Evolutionary conservation across 352 stramenopile genomes (phyloP), one percentile per base, ranked within the genome.

Genomic region (Pythium monospermum): DNA sequence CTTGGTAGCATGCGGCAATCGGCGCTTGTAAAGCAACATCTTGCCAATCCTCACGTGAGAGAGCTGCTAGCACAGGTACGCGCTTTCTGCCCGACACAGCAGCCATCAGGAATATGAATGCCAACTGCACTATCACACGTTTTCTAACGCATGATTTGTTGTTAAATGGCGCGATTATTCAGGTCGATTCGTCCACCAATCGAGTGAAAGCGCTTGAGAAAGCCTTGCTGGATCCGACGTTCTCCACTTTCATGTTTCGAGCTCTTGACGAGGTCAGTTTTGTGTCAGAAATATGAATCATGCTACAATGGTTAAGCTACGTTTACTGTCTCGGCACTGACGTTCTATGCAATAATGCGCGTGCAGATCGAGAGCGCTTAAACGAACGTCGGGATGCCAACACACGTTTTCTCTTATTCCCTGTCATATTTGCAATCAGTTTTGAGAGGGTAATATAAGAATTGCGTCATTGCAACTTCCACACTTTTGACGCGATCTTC

Each of bases 181-280:
- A 93, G 83, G 79, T 93, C 49, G 74, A 91, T 39, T 65, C 57
- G 4, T 82, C 72, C 44, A 52, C 57, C 21, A 58, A 91, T 40
- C 77, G 82, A 39, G 75, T 86, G 59, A 87, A 87, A 44, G 66
- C 77, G 23, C 60, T 93, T 33, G 77, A 93, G 65, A 90, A 85
- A 51, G 80, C 83, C 30, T 61, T 93, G 35, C 60, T 89, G 11
- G 69, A 90, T 47, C 68, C 71, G 0, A 58, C 57, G 6, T 93
- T 93, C 48, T 73, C 83, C 30, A 77, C 62, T 49, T 90, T 93
- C 58, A 87, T 93, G 68, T 89, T 85, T 57, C 59, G 80, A 44
- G 59, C 79, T 11, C 63, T 93, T 26, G 80, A 93, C 44, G 62
- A 81, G 42, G 68, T 89, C 6, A 18, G 48, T 56, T n/a, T n/a